Conservation (phyloP, 2,329 filamentous ascomycete genomes). For the Scopulariopsis brevicaulis region DNA sequence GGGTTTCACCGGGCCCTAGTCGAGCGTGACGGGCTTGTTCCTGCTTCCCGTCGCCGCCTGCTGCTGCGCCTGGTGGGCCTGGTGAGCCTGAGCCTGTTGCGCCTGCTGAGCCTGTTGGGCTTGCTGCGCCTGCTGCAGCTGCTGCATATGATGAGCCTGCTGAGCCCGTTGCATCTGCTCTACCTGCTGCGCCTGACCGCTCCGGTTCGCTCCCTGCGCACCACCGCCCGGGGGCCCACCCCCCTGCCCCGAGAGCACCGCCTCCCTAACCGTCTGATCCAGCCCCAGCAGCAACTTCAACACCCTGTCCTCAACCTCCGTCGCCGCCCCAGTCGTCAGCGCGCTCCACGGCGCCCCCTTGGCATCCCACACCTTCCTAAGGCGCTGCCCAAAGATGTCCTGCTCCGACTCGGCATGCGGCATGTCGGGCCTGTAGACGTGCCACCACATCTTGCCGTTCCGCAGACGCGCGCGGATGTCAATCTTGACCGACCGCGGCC, state of each 20-base stretch:
- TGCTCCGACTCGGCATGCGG: not conserved
- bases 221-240: not conserved
- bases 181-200: too few relatives aligned
- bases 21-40: slow-evolving; percentile 1
- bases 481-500: slow-evolving; percentile 33
- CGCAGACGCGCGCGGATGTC: slow-evolving; percentile 28
- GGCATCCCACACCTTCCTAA: slow-evolving; percentile 15
- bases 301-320: slow-evolving; percentile 4
- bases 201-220: not conserved
- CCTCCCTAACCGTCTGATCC: slow-evolving; percentile 7
- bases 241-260: not conserved
- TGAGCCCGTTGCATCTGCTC: not conserved
- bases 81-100: not conserved
- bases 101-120: not conserved
- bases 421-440: slow-evolving; percentile 24
- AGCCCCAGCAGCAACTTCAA: slow-evolving; percentile 8
- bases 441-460: slow-evolving; percentile 38
- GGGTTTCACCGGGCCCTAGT: not conserved
- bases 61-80: not conserved
- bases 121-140: not conserved
- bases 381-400: slow-evolving; percentile 3
- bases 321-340: slow-evolving; percentile 11
- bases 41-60: not conserved
- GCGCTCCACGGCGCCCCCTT: slow-evolving; percentile 15
- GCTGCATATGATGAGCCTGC: too few relatives aligned